Base-by-base conservation (phyloP, 495 filamentous ascomycete genomes). In the Cryomyces minteri region DNA sequence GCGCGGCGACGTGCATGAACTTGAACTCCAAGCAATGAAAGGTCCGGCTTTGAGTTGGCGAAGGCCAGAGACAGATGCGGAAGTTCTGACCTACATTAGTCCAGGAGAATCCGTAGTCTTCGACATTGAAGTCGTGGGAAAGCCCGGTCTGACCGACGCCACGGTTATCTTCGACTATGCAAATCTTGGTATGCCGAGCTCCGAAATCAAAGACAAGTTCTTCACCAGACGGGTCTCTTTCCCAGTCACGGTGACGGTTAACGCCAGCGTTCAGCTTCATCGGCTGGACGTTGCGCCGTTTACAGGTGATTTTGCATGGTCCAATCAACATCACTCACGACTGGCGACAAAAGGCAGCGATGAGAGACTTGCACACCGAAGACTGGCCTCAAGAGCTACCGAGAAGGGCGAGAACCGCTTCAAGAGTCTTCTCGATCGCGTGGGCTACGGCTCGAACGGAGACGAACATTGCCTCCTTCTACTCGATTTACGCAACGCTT, bases 161-260 rank as follows among this genome's bases (percentile, higher is more conserved):
- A 71, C 74, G 1, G 77, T 95, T 30, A 82, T 88, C 54, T 74
- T 94, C 42, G 83, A 93, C 60, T 93, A 93, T 57, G 79, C 77
- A 4, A 65, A 66, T 46, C 65, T 93, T 32, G 84, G 80, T 5
- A 67, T 72, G 31, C 65, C 77, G 12, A 69, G 68, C 14, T 65
- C 67, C 10, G 72, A 84, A 38, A 61, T 88, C 4, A 68, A 67
- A n/a, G 76, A 79, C 39, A 68, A 71, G 30, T 90, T 94, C 53
- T 86, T 84, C 55, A 94, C 88, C 11, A 73, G 88, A 41, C 81
- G 88, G 51, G 64, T 94, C 25, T 77, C 78, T 34, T 69, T 93
- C 36, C 84, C 85, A 6, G 62, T 96, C 43, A 85, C 82, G 0
- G 71, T 94, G 18, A 94, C 88, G 4, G 88, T 96, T 34, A 94